These are phyloP conservation scores for Cucurbita moschata DNA, from an alignment of 306 rosid genomes.

Conservation along the genomic window DNA sequence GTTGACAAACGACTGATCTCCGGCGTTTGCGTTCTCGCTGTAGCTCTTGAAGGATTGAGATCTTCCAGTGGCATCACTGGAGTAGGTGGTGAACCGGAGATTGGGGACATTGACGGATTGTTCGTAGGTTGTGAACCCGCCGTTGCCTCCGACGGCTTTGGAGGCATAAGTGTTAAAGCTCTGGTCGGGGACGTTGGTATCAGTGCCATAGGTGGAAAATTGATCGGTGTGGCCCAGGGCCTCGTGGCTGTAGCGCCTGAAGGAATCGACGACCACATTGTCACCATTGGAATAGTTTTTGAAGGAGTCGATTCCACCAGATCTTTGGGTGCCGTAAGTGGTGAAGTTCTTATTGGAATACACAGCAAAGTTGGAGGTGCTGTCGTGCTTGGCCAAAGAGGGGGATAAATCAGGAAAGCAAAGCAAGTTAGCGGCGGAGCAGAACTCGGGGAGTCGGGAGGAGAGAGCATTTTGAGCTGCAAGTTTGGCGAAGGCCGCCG, in stretches of 20 bases:
- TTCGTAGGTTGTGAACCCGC: conserved; percentile 53
- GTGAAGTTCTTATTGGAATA: conserved; percentile 57
- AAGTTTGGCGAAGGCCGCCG: conserved; percentile 51
- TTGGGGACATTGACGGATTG: conserved; percentile 50
- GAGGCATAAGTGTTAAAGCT: conserved; percentile 56
- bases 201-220: conserved; percentile 35
- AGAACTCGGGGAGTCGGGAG: conserved; percentile 56
- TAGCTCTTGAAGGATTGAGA: conserved; percentile 47
- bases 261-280: conserved; percentile 58
- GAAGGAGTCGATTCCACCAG: conserved; percentile 57
- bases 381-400: conserved; percentile 54
- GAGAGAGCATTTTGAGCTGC: conserved; percentile 36
- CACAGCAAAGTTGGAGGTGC: conserved; percentile 31
- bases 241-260: conserved; percentile 78
- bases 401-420: conserved; percentile 47
- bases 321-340: conserved; percentile 65
- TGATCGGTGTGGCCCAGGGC: conserved; percentile 45
- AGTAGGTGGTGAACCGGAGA: conserved; percentile 57
- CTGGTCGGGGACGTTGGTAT: conserved; percentile 64
- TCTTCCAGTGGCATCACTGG: conserved; percentile 55
- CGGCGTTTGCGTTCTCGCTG: conserved; percentile 62
- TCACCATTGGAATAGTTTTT: conserved; percentile 44
- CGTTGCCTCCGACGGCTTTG: conserved; percentile 51
- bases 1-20: conserved; percentile 50
- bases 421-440: conserved; percentile 69